These are phyloP conservation scores for Verbena officinalis DNA, from an alignment of 257 asterid genomes.

Conservation along the genomic window DNA sequence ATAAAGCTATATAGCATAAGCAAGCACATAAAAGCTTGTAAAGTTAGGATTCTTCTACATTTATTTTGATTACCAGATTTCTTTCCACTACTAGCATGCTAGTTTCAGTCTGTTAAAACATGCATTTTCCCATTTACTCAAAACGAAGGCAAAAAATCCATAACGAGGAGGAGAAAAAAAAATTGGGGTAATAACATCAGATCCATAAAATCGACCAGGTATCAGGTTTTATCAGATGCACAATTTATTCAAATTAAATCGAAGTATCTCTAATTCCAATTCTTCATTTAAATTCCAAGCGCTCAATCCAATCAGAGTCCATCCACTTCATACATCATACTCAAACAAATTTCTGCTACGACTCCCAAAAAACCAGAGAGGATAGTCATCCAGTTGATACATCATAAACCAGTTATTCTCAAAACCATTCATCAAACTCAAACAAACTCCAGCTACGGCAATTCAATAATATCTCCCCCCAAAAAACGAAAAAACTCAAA, in stretches of 20 bases:
- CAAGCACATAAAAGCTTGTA: not conserved
- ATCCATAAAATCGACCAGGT: conserved; percentile 16
- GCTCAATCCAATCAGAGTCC: not conserved
- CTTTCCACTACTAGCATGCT: not conserved
- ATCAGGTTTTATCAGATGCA: not conserved
- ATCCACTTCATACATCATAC: too few relatives aligned
- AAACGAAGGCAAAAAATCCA: not conserved
- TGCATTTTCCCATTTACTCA: not conserved
- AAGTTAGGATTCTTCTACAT: not conserved
- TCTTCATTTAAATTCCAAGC: conserved; percentile 16
- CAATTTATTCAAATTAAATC: not conserved
- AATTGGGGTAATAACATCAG: not conserved
- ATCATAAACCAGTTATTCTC: conserved; percentile 4
- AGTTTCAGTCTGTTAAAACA: not conserved
- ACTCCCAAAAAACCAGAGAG: too few relatives aligned
- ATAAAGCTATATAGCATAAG: conserved; percentile 3
- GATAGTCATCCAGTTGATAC: not conserved
- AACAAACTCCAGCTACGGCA: too few relatives aligned
- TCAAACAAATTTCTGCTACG: conserved; percentile 10
- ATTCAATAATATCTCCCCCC: conserved; percentile 4
- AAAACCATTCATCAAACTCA: conserved; percentile 18
- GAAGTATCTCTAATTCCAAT: not conserved
- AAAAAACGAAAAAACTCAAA: not conserved
- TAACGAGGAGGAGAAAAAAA: too few relatives aligned
- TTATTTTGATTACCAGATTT: not conserved